These are phyloP conservation scores for Stagonosporopsis rhizophila DNA, from an alignment of 2,329 filamentous ascomycete genomes.

Conservation along the genomic window DNA sequence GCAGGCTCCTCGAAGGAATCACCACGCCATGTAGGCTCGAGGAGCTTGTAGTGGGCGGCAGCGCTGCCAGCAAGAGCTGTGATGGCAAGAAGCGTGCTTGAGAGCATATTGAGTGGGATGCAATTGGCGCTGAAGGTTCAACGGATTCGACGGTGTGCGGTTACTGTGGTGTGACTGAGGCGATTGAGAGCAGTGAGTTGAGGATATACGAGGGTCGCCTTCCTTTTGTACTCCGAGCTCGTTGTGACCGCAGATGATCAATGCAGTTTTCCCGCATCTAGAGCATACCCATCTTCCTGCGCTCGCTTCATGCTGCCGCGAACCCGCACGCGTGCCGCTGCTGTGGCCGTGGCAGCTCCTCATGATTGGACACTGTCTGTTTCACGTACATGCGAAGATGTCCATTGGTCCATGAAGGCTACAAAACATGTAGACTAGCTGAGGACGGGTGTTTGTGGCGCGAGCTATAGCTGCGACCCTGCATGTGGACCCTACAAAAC, in stretches of 20 bases:
- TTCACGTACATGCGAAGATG: background rate
- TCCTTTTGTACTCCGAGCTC: slow-evolving; percentile 6
- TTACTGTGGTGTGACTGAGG: background rate
- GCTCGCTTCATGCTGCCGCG: slow-evolving; percentile 12
- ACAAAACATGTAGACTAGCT: slow-evolving; percentile 15
- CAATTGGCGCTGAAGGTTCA: background rate
- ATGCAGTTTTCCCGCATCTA: slow-evolving; percentile 6
- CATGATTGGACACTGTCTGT: slow-evolving; percentile 4
- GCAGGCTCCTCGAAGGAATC: slow-evolving; percentile 48
- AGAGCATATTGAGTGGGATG: slow-evolving; percentile 28
- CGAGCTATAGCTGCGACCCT: slow-evolving; percentile 31
- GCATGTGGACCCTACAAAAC: slow-evolving; percentile 25
- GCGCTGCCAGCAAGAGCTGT: slow-evolving; percentile 40
- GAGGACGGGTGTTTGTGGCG: slow-evolving; percentile 29
- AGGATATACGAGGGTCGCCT: background rate
- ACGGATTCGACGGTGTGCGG: background rate
- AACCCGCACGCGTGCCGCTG: background rate
- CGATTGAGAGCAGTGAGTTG: background rate
- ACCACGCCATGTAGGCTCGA: slow-evolving; percentile 53
- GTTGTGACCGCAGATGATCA: background rate
- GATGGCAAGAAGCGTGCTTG: slow-evolving; percentile 27
- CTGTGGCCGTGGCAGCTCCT: background rate
- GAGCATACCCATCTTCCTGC: background rate
- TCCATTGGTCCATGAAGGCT: slow-evolving; percentile 1
- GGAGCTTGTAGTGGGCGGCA: slow-evolving; percentile 54